These are phyloP conservation scores for Cryptosporidium canis DNA, from an alignment of 169 alveolate species.

Conservation along the genomic window DNA sequence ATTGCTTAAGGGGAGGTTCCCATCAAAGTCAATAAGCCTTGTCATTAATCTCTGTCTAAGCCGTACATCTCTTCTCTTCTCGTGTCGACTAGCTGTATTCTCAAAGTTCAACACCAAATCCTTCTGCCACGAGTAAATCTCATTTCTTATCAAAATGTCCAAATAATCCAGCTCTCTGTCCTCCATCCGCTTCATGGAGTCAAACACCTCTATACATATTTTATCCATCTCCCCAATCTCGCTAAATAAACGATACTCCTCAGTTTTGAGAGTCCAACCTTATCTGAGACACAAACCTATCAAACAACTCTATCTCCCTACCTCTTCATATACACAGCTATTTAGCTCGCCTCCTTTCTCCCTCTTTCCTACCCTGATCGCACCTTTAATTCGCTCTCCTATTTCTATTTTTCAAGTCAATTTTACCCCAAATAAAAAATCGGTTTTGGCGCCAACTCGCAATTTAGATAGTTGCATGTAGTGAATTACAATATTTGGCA, in stretches of 20 bases:
- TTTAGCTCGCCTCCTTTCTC: no score
- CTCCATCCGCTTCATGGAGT: not conserved
- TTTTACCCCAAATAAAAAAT: not conserved
- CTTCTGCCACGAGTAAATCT: conserved; percentile 26
- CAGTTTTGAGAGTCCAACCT: no score
- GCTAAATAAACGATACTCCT: no score
- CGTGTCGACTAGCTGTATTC: not conserved
- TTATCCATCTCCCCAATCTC: not conserved
- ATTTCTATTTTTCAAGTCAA: no score
- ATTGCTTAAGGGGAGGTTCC: conserved; percentile 38
- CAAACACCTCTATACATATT: not conserved
- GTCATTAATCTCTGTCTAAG: conserved; percentile 14
- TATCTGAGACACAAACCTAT: no score
- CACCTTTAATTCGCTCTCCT: no score
- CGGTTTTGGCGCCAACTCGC: not conserved
- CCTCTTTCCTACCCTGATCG: no score
- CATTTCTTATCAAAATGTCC: not conserved
- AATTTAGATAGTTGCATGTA: not conserved
- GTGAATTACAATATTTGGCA: not conserved
- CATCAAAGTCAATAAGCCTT: conserved; percentile 15
- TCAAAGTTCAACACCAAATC: conserved; percentile 39
- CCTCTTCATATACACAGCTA: no score
- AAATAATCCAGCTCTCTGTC: not conserved
- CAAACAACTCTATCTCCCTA: no score
- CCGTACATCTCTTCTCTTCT: not conserved